Conservation (phyloP, 2,329 filamentous ascomycete genomes). For the Arthrobotrys entomopaga region DNA sequence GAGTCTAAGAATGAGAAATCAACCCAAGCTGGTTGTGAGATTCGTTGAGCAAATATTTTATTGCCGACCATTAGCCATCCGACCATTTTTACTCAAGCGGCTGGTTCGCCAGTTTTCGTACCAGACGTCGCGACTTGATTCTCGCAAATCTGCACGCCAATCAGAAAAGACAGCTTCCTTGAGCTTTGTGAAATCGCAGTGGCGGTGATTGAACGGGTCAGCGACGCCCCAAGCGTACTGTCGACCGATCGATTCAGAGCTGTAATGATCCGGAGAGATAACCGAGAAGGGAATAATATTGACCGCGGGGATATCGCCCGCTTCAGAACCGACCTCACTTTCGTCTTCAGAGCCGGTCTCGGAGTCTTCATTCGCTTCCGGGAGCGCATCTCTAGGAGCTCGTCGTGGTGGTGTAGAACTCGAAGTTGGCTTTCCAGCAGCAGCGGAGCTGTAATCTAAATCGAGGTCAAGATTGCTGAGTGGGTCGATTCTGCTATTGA, state of each 20-base stretch:
- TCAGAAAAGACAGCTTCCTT: slow-evolving; percentile 93
- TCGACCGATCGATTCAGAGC: slow-evolving; percentile 77
- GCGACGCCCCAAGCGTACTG: slow-evolving; percentile 97
- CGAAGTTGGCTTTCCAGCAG: slow-evolving; percentile 66
- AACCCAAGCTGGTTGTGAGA: background rate
- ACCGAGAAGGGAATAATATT: slow-evolving; percentile 89
- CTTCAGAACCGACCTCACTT: slow-evolving; percentile 59
- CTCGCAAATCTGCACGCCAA: slow-evolving; percentile 89
- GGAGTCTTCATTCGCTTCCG: slow-evolving; percentile 63
- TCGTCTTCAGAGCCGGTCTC: slow-evolving; percentile 56
- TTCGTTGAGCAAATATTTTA: slow-evolving; percentile 12
- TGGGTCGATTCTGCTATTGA: slow-evolving; percentile 85
- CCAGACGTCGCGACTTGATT: slow-evolving; percentile 90
- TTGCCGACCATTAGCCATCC: slow-evolving; percentile 27
- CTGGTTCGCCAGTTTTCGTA: slow-evolving; percentile 90
- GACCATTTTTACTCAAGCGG: slow-evolving; percentile 44
- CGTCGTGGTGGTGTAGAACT: slow-evolving; percentile 57
- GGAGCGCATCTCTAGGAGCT: slow-evolving; percentile 49
- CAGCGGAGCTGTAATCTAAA: slow-evolving; percentile 68
- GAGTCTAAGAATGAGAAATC: slow-evolving; percentile 1
- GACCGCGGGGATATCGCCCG: slow-evolving; percentile 59
- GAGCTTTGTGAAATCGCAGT: slow-evolving; percentile 92
- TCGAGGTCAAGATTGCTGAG: slow-evolving; percentile 86
- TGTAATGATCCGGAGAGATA: slow-evolving; percentile 91
- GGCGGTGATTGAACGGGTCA: slow-evolving; percentile 86